Base-by-base conservation (phyloP, 2,329 filamentous ascomycete genomes). In the Ascomycota sp. region DNA sequence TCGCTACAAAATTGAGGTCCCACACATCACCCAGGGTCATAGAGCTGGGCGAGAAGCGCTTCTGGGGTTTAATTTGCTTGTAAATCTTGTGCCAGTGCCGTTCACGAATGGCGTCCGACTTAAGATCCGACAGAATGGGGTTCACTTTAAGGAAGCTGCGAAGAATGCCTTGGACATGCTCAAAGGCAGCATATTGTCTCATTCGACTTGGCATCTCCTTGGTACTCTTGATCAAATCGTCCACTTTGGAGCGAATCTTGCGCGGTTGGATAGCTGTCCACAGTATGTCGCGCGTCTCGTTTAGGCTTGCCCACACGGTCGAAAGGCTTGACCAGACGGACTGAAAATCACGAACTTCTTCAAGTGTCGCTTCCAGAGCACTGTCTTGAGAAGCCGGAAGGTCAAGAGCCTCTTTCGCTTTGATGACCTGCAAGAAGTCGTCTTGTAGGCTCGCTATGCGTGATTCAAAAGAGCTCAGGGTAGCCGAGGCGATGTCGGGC, bases 171-270 rank as follows among this genome's bases (percentile, higher is more conserved):
- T 98, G 91, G 29, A 98, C 83, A 48, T 98, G 86, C 54, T 98
- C 91, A 50, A 98, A 99, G n/a, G 91, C 91, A 44, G 91, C 86
- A 53, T 99, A 99, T 49, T 98, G 91, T 39, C 91, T 76, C 86
- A 98, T 95, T 38, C 89, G 76, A 55, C 83, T 92, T 0, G 91
- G 89, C 89, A 98, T 95, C 40, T 95, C 86, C 58, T 92, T 95
- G 27, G 84, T 95, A 68, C 92, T 92, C 61, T 92, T 92, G 52
- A 95, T 81, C 35, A 95, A 67, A 32, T 77, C 76, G 48, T 98
- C 86, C 33, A 99, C 75, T 40, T 81, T 79, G 44, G 79, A 71
- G 28, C 89, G 73, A 37, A 98, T 72, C 57, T 95, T 98, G 41
- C 89, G 72, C 7, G 91, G 86, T 49, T 95, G 83, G 2, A 98